Evolutionary conservation across 2,329 filamentous ascomycete species (phyloP).

Genomic region (Biscogniauxia mediterranea): DNA sequence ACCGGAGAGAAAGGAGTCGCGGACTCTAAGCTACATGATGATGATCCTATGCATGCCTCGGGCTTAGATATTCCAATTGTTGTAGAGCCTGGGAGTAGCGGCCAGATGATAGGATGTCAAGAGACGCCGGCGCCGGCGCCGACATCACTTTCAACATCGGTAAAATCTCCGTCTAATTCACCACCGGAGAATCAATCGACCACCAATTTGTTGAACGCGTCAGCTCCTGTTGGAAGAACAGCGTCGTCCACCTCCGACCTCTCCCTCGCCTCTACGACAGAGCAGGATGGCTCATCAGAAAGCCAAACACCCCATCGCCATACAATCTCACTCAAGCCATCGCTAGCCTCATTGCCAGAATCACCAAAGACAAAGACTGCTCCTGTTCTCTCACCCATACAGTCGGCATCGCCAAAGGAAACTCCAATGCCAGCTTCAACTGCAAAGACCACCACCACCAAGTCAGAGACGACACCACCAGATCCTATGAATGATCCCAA

Average conservation of each 20-base stretch:
- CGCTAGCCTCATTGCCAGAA: slow-evolving; percentile 21
- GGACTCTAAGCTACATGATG: slow-evolving; percentile 9
- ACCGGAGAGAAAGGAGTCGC: slow-evolving; percentile 9
- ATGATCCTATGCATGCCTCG: slow-evolving; percentile 9
- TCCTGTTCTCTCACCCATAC: slow-evolving; percentile 19
- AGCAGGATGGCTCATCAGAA: slow-evolving; percentile 6
- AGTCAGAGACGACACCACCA: slow-evolving; percentile 8
- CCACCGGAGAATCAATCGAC: slow-evolving; percentile 17
- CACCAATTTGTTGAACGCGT: slow-evolving; percentile 20
- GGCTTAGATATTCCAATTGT: slow-evolving; percentile 15
- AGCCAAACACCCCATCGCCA: slow-evolving; percentile 6
- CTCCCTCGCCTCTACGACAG: slow-evolving; percentile 17
- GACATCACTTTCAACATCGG: slow-evolving; percentile 14
- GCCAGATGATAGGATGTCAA: background rate
- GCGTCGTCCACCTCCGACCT: slow-evolving; percentile 23
- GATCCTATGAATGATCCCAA: slow-evolving; percentile 11
- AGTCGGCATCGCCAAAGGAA: slow-evolving; percentile 17
- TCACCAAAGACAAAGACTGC: slow-evolving; percentile 14
- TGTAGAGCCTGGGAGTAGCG: slow-evolving; percentile 11
- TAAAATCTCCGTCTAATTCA: slow-evolving; percentile 14
- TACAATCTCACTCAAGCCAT: slow-evolving; percentile 23
- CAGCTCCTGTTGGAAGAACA: slow-evolving; percentile 21
- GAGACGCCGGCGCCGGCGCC: slow-evolving; percentile 11
- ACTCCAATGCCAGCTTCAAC: slow-evolving; percentile 16
- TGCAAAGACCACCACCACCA: slow-evolving; percentile 4